phyloP scores from a whole-genome alignment of 2,329 filamentous ascomycete genomes.

The Penicillium nordicum region DNA sequence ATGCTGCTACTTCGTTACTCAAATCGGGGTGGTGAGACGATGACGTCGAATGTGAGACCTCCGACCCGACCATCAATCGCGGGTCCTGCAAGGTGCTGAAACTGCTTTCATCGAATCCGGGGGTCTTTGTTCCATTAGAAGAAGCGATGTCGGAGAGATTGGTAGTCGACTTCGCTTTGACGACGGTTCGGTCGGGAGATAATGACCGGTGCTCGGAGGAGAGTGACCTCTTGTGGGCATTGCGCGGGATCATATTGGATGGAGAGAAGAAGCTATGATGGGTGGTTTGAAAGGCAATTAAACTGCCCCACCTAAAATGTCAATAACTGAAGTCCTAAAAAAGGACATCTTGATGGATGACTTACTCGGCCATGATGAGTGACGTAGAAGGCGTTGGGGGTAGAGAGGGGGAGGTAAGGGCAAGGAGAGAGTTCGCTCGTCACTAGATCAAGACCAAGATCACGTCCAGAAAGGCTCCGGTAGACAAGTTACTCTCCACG shows the following conservation, averaged over 20 bases:
- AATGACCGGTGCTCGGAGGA: conserved; percentile 36
- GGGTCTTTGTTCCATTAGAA: conserved; percentile 19
- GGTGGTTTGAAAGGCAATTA: conserved; percentile 40
- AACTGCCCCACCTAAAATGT: conserved; percentile 22
- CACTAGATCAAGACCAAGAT: conserved; percentile 3
- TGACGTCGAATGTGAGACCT: conserved; percentile 36
- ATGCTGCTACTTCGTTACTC: conserved; percentile 74
- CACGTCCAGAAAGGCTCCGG: conserved; percentile 15
- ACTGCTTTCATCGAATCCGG: conserved; percentile 36
- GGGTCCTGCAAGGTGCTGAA: conserved; percentile 49
- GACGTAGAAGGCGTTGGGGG: conserved; percentile 22
- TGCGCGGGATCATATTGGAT: conserved; percentile 38
- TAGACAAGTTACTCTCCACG: conserved; percentile 13
- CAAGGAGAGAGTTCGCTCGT: conserved; percentile 1
- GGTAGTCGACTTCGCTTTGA: conserved; percentile 45
- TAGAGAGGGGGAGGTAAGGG: conserved; percentile 6
- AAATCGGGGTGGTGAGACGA: conserved; percentile 55
- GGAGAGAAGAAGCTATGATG: conserved; percentile 36
- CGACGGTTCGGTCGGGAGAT: conserved; percentile 38
- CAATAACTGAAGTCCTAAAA: conserved; percentile 9
- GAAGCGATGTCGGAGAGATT: conserved; percentile 38
- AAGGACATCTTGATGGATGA: conserved; percentile 2
- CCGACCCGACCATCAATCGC: conserved; percentile 34
- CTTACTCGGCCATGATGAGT: conserved; percentile 42
- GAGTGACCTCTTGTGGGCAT: conserved; percentile 37